A percentile compares a stretch with the other conserved stretches of the same genome.
These are phyloP conservation scores for Moesziomyces parantarcticus DNA, from an alignment of 1,284 basidiomycete species.

Conservation along the genomic window DNA sequence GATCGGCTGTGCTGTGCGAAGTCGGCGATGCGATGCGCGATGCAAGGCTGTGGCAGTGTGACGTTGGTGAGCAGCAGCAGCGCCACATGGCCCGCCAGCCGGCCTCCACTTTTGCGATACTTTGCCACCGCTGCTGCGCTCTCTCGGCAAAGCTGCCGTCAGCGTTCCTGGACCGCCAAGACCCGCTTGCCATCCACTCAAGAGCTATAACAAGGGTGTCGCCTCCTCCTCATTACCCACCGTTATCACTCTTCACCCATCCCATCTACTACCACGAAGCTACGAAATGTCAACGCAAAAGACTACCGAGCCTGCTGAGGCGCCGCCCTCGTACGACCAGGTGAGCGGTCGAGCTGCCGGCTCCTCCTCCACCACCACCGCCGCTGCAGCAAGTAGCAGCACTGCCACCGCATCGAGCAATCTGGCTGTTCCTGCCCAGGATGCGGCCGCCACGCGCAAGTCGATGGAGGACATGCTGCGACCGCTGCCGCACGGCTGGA, in stretches of 20 bases:
- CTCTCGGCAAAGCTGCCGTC: too few relatives aligned
- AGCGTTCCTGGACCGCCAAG: too few relatives aligned
- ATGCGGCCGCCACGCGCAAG: slow-evolving; percentile 18
- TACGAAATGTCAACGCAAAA: slow-evolving; percentile 12
- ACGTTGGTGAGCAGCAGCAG: slow-evolving; percentile 2
- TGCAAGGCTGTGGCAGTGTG: slow-evolving; percentile 11
- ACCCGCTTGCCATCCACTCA: not conserved
- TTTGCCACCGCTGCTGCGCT: too few relatives aligned
- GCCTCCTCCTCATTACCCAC: not conserved
- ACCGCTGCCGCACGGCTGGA: slow-evolving; percentile 60
- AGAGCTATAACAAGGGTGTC: not conserved
- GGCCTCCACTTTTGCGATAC: slow-evolving; percentile 1
- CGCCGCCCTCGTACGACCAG: slow-evolving; percentile 46
- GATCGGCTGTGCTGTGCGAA: not conserved
- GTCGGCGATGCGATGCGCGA: not conserved
- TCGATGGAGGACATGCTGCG: slow-evolving; percentile 52
- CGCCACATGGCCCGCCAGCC: slow-evolving; percentile 2
- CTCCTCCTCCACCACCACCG: slow-evolving; percentile 2
- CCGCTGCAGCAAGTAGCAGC: slow-evolving; percentile 1
- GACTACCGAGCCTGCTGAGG: slow-evolving; percentile 16
- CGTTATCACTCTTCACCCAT: not conserved
- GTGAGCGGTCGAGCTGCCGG: slow-evolving; percentile 15
- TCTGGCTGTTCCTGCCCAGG: slow-evolving; percentile 15
- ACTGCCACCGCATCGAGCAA: not conserved
- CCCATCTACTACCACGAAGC: not conserved